Evolutionary conservation across 306 rosid species (phyloP), one percentile per base, ranked within the genome.

Genomic region (Dryas drummondii): DNA sequence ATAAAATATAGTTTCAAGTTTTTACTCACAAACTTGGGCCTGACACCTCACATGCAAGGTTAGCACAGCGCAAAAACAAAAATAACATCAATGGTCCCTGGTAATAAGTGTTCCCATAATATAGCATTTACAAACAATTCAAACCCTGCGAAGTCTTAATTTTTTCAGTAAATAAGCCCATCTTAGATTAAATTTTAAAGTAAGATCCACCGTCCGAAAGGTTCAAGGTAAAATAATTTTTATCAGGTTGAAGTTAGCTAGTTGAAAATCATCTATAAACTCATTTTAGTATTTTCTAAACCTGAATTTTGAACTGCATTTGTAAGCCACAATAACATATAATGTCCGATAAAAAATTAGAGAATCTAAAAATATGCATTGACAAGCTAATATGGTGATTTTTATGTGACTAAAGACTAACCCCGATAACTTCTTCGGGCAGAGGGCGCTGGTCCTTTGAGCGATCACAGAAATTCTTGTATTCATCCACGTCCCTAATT

Each of bases 401-500:
- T 58, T 59, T 77, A 66, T 22, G 56, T 37, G 71, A 72, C 56
- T 19, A 1, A 79, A 82, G 76, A 73, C 87, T 78, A 72, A 96
- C 99, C 85, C 98, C 98, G 48, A 92, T 81, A 62, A 96, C 97
- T 89, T 96, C 99, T 78, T 96, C 99, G 15, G 97, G 94, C 80
- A 85, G 87, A 2, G 99, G 98, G 17, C 98, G 92, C 80, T 92
- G 99, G 81, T 96, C 97, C 78, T 76, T 96, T 4, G 98, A 82
- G 68, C 99, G 93, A 76, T 96, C 99, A 84, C 99, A 96, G 83
- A 92, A 96, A 59, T 96, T 96, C 87, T 89, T 88, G 85, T 92
- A 96, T 76, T 96, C 99, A 83, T 96, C 98, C 76, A 81, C 93
- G 73, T 96, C 99, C 82, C 99, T 86, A 77, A 96, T 89, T 74